Evolutionary conservation across 257 asterid genomes (phyloP), one percentile per base, ranked within the genome.

Genomic region (Lycium barbarum): DNA sequence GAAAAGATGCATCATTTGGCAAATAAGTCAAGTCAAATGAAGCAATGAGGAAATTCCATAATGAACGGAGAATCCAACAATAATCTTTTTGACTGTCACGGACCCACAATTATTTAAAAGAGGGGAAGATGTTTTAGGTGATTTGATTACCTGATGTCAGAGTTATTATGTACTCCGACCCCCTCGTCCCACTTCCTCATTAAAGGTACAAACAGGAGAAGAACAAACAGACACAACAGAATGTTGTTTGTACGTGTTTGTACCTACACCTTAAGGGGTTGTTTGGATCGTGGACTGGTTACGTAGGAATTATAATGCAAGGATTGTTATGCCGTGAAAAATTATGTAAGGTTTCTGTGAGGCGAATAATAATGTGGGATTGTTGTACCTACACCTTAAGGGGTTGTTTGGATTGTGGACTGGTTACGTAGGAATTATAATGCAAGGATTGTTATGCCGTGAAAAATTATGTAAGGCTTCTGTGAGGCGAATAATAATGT

Each of bases 1-100:
- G 66, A 54, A 78, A 80, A 62, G 63, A 70, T 20, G 55, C 59
- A 70, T 82, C 85, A 84, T 79, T 81, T 70, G 58, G 65, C 66
- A 83, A 62, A 62, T 22, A 51, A 63, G 40, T 18, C 71, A 11
- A 71, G 47, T 22, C 14, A 43, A 43, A 76, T 74, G 84, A 78
- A 63, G 49, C 82, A 78, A 53, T 33, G 65, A 78, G 66, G 36
- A 33, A 72, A 83, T 68, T 83, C 45, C 45, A 12, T 54, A 35
- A 83, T 15, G 26, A 78, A 53, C 82, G 26, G 82, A 78, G 49
- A 78, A 53, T 33, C 65, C 10, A 53, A 53, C 11, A 53, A 53
- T 33, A 14, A 33, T 14, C 33, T 51, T 26, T 53, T 53, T 18
- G 65, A 76, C 14, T 26, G 2, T 78, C 63, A 78, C 5, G 20